phyloP scores from a whole-genome alignment of 192 early-diverging fungal species.

The Gaertneriomyces semiglobifer region DNA sequence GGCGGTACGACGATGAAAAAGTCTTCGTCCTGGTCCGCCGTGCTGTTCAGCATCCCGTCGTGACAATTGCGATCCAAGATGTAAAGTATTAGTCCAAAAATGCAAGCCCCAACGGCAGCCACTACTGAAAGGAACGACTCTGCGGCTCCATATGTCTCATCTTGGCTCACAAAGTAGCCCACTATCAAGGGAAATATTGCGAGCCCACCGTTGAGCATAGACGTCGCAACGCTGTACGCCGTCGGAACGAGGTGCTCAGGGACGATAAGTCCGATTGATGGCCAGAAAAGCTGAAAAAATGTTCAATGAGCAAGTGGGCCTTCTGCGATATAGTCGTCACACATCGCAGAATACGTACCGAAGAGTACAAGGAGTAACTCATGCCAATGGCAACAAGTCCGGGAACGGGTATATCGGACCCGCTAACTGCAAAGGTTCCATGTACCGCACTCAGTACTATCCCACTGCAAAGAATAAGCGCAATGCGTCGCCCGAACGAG shows the following conservation, averaged over 20 bases:
- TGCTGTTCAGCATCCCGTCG: neutral
- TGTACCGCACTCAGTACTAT: no score
- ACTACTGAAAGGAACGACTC: neutral
- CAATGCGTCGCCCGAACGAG: neutral
- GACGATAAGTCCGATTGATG: neutral
- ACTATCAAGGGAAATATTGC: slow-evolving; percentile 3
- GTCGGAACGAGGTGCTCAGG: neutral
- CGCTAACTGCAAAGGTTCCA: no score
- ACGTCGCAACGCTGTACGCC: slow-evolving; percentile 10
- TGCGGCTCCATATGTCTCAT: neutral
- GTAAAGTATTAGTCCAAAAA: neutral
- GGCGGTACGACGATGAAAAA: neutral
- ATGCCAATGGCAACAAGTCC: neutral
- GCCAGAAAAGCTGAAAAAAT: slow-evolving; percentile 6
- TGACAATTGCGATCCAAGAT: neutral
- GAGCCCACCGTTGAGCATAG: slow-evolving; percentile 11
- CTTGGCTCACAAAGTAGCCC: neutral
- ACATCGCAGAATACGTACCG: neutral
- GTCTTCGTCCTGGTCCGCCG: slow-evolving; percentile 1
- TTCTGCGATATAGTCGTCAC: neutral
- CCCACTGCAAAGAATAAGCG: no score
- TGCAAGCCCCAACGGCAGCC: neutral
- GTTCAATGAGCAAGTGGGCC: neutral
- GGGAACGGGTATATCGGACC: neutral
- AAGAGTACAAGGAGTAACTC: slow-evolving; percentile 5